Evolutionary conservation across 352 stramenopile species (phyloP).

Genomic region (Globisporangium camurandrum): DNA sequence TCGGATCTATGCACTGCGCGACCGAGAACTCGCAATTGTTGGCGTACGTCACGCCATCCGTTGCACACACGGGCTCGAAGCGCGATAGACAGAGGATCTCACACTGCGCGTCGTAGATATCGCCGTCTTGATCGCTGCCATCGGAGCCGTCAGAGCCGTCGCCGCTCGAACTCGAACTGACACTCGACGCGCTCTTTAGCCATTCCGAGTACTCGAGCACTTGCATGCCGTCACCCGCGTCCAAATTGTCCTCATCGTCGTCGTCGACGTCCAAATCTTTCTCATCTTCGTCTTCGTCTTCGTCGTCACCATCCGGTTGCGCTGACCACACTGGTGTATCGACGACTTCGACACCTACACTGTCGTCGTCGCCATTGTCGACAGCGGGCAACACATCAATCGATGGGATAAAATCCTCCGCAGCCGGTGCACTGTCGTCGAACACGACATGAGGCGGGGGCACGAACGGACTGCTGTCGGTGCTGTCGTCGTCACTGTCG

Average conservation of each 20-base stretch:
- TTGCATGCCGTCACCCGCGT: no score
- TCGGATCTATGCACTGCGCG: constrained; percentile 8
- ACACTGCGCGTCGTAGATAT: background rate
- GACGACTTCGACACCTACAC: background rate
- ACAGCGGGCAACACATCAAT: background rate
- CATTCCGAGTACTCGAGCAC: background rate
- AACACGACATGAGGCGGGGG: constrained; percentile 2
- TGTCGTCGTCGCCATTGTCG: background rate
- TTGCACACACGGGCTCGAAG: constrained; percentile 14
- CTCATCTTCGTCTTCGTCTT: background rate
- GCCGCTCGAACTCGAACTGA: no score
- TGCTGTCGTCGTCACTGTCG: background rate
- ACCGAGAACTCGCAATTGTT: constrained; percentile 6
- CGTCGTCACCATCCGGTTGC: no score
- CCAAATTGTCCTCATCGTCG: no score
- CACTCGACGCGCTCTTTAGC: background rate
- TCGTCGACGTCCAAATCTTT: background rate
- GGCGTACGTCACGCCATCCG: constrained; percentile 16
- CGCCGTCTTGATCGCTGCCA: background rate
- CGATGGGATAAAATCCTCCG: background rate
- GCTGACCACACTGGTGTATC: no score
- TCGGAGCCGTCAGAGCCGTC: background rate
- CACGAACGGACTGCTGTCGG: background rate
- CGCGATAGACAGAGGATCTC: constrained; percentile 6
- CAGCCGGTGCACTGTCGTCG: background rate